Evolutionary conservation across 225 moss, liverwort and hornwort genomes (phyloP).

Genomic region (Anthoceros angustus): DNA sequence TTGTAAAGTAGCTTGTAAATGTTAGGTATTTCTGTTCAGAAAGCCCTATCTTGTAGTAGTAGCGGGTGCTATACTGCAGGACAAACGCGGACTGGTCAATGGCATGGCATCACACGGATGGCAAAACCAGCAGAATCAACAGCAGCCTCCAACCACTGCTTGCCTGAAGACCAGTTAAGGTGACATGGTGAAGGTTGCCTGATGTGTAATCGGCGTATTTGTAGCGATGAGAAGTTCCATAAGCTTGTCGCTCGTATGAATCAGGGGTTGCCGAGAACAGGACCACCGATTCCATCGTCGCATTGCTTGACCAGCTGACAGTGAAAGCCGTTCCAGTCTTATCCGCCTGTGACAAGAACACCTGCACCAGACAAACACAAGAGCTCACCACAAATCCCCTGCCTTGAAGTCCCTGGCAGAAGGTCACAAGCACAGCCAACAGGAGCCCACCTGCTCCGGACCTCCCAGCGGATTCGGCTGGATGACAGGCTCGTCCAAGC

Average conservation of each 20-base stretch:
- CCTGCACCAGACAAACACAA: slow-evolving; percentile 13
- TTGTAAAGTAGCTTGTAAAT: slow-evolving; percentile 30
- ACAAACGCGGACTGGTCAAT: not conserved
- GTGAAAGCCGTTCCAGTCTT: slow-evolving; percentile 28
- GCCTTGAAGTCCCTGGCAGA: not conserved
- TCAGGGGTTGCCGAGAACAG: slow-evolving; percentile 16
- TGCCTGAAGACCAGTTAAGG: slow-evolving; percentile 20
- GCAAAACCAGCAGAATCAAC: not conserved
- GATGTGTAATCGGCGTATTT: slow-evolving; percentile 29
- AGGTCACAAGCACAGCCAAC: not conserved
- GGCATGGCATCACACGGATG: not conserved
- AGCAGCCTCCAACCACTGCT: not conserved
- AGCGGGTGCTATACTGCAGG: slow-evolving; percentile 27
- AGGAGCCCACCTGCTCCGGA: slow-evolving; percentile 24
- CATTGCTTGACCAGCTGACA: slow-evolving; percentile 33
- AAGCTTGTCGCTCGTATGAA: slow-evolving; percentile 14
- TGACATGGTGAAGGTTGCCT: slow-evolving; percentile 34
- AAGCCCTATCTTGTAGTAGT: slow-evolving; percentile 30
- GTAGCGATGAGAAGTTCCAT: slow-evolving; percentile 19
- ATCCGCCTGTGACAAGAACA: slow-evolving; percentile 29
- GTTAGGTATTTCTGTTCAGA: slow-evolving; percentile 17
- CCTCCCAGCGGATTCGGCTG: slow-evolving; percentile 33
- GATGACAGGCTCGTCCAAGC: slow-evolving; percentile 22
- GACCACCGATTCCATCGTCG: slow-evolving; percentile 21
- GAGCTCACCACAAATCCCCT: not conserved